These are phyloP conservation scores for Tetrahymena elliotti DNA, from an alignment of 73 alveolate species.

Conservation along the genomic window DNA sequence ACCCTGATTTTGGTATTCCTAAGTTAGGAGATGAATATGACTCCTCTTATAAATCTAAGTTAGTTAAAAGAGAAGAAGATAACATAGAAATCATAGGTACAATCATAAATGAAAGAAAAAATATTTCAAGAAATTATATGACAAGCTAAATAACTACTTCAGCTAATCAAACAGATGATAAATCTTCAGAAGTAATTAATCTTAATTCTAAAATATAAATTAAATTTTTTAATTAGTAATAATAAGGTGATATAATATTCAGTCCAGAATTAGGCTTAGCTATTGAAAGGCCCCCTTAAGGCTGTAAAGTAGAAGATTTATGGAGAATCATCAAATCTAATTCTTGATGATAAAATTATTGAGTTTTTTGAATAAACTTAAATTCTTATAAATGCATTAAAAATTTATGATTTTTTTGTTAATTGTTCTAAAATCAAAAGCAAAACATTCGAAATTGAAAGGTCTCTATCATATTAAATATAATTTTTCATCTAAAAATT, in stretches of 20 bases:
- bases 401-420: no score
- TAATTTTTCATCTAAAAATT: not conserved
- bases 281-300: not conserved
- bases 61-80: not conserved
- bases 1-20: not conserved
- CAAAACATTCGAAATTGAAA: no score
- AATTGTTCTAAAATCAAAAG: no score
- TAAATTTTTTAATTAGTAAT: not conserved
- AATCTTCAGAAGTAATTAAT: not conserved
- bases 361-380: no score
- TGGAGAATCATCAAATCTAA: not conserved
- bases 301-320: not conserved
- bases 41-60: not conserved
- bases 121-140: not conserved
- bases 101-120: not conserved
- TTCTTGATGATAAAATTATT: not conserved
- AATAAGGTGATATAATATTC: not conserved
- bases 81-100: not conserved
- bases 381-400: no score
- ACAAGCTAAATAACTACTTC: not conserved
- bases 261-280: not conserved
- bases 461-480: no score
- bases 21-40: not conserved
- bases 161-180: not conserved
- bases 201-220: not conserved